phyloP scores from a whole-genome alignment of 2,329 filamentous ascomycete species.

The Tolypocladium tundrense region DNA sequence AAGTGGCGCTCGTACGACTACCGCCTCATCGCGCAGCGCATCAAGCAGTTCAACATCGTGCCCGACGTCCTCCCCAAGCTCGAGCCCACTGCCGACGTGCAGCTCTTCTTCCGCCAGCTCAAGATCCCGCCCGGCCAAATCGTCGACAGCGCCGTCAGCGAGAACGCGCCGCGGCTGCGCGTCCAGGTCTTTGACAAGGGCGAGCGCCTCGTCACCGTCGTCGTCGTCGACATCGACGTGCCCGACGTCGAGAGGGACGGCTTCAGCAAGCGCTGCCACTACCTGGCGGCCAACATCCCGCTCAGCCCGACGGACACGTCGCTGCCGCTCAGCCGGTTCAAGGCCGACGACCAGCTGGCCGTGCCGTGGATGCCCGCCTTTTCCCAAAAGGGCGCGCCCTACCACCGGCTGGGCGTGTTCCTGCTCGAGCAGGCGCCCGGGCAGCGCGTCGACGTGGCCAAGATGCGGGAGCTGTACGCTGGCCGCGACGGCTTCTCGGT shows the following conservation, averaged over 20 bases:
- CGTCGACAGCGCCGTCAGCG: slow-evolving; percentile 64
- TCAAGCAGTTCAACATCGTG: slow-evolving; percentile 75
- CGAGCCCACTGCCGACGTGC: slow-evolving; percentile 68
- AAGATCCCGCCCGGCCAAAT: slow-evolving; percentile 68
- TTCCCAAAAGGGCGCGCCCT: slow-evolving; percentile 80
- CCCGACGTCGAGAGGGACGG: slow-evolving; percentile 64
- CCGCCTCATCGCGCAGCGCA: slow-evolving; percentile 71
- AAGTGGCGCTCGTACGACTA: slow-evolving; percentile 84
- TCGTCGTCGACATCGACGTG: slow-evolving; percentile 83
- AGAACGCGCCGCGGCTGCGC: slow-evolving; percentile 62
- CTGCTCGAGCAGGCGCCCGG: slow-evolving; percentile 69
- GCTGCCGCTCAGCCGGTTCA: slow-evolving; percentile 54
- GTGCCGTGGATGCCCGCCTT: slow-evolving; percentile 77
- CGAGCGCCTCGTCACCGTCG: slow-evolving; percentile 72
- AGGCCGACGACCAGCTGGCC: slow-evolving; percentile 54
- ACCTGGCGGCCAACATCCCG: slow-evolving; percentile 60
- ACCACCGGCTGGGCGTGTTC: slow-evolving; percentile 80
- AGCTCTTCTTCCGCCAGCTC: slow-evolving; percentile 65
- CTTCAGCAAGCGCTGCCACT: slow-evolving; percentile 79
- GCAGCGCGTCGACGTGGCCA: slow-evolving; percentile 43
- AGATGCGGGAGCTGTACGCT: slow-evolving; percentile 42
- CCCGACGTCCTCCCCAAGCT: slow-evolving; percentile 80
- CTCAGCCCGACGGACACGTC: slow-evolving; percentile 42
- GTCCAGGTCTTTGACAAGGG: slow-evolving; percentile 80
- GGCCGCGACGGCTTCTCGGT: slow-evolving; percentile 61